phyloP scores from a whole-genome alignment of 768 basidiomycete species.

The Antrodiella citrinella region DNA sequence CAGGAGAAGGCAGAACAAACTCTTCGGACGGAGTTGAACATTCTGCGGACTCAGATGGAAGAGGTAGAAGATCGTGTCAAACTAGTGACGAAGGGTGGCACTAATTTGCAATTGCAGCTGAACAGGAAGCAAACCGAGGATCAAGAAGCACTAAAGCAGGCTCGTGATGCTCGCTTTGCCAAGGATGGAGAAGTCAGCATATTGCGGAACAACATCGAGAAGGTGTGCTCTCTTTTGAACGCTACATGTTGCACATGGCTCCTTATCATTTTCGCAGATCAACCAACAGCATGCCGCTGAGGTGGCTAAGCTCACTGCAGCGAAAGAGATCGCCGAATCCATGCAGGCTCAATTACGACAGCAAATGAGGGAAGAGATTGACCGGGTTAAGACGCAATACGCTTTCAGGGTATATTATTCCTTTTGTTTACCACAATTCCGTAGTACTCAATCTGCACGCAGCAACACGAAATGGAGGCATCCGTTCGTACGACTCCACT shows the following conservation, averaged over 20 bases:
- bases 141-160: constrained; percentile 37
- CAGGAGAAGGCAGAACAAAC: constrained; percentile 1
- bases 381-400: constrained; percentile 60
- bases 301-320: constrained; percentile 44
- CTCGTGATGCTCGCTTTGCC: constrained; percentile 40
- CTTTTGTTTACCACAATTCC: too few species aligned
- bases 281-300: constrained; percentile 52
- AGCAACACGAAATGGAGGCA: constrained; percentile 67
- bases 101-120: too few species aligned
- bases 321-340: constrained; percentile 51
- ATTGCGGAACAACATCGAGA: constrained; percentile 58
- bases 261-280: constrained; percentile 36
- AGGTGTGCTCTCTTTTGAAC: constrained; percentile 46
- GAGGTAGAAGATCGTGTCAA: constrained; percentile 42
- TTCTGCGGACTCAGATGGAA: constrained; percentile 29
- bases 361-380: constrained; percentile 35
- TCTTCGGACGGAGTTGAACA: constrained; percentile 9
- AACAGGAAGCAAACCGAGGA: constrained; percentile 40
- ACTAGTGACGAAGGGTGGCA: too few species aligned
- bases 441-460: background rate
- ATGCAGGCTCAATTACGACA: constrained; percentile 40
- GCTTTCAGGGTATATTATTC: constrained; percentile 59
- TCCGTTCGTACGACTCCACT: constrained; percentile 40
- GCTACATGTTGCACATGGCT: too few species aligned
- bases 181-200: constrained; percentile 70